These are phyloP conservation scores for Pseudoturritis turrita DNA, from an alignment of 345 rosid genomes.

Conservation along the genomic window DNA sequence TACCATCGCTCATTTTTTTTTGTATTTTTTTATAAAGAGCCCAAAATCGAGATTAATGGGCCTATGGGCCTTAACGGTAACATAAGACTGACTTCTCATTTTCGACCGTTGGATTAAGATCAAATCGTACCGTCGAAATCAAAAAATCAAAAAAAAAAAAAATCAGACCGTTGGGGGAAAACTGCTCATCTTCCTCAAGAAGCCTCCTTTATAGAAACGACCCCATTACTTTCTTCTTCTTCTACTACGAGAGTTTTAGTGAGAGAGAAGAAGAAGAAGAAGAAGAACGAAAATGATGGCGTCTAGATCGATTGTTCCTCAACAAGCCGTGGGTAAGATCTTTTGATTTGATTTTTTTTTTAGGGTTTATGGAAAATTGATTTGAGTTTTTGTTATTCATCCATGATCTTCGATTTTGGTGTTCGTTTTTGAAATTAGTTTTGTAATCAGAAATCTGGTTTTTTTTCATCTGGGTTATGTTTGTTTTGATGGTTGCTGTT, in stretches of 20 bases:
- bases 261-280: neutral
- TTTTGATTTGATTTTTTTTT: neutral
- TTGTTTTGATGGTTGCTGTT: neutral
- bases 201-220: conserved; percentile 17
- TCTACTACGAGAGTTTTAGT: neutral
- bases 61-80: conserved; percentile 18
- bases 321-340: conserved; percentile 16
- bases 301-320: conserved; percentile 11
- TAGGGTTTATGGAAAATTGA: neutral
- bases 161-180: conserved; percentile 19
- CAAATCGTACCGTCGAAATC: conserved; percentile 3
- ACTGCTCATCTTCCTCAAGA: conserved; percentile 21
- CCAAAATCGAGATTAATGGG: conserved; percentile 1
- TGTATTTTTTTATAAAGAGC: neutral
- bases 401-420: neutral
- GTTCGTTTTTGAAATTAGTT: neutral
- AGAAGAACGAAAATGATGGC: neutral
- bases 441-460: neutral
- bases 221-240: neutral
- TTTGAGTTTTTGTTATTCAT: neutral
- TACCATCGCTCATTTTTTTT: neutral
- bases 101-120: conserved; percentile 20
- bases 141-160: neutral
- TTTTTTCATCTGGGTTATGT: neutral
- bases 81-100: neutral